A percentile compares a stretch with the other conserved stretches of the same genome.
phyloP scores from a whole-genome alignment of 1,284 basidiomycete species.

The Boletus semigastroideus region DNA sequence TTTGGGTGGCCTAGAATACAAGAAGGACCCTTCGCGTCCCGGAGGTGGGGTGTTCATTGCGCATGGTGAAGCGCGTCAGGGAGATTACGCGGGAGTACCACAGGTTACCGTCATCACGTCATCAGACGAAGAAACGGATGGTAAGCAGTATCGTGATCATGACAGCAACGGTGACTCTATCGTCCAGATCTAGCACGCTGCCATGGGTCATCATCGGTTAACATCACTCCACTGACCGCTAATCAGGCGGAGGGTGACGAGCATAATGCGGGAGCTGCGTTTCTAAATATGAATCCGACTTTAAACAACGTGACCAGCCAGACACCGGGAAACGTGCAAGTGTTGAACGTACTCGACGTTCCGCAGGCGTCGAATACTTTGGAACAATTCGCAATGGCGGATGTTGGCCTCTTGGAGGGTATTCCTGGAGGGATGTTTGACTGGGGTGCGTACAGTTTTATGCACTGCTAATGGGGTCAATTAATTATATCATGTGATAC shows the following conservation, averaged over 20 bases:
- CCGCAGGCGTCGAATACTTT: conserved; percentile 53
- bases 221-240: conserved; percentile 48
- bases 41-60: conserved; percentile 86
- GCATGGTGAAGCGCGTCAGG: conserved; percentile 45
- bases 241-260: conserved; percentile 28
- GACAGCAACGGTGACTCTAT: conserved; percentile 28
- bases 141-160: conserved; percentile 39
- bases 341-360: conserved; percentile 71
- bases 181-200: conserved; percentile 20
- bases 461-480: conserved; percentile 4
- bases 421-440: conserved; percentile 87
- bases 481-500: conserved; percentile 7
- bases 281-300: conserved; percentile 65
- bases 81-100: conserved; percentile 58
- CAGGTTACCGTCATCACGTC: conserved; percentile 61
- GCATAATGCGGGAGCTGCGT: conserved; percentile 8
- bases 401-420: conserved; percentile 73
- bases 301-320: conserved; percentile 45
- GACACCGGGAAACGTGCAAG: conserved; percentile 58
- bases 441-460: conserved; percentile 59
- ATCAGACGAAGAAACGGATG: conserved; percentile 50
- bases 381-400: conserved; percentile 64
- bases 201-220: conserved; percentile 44
- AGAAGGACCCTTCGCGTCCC: conserved; percentile 71
- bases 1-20: conserved; percentile 61